Percentiles rank a stretch among this genome's conserved stretches.
Conservation (phyloP, 1,284 basidiomycete species). For the Moesziomyces antarcticus region DNA sequence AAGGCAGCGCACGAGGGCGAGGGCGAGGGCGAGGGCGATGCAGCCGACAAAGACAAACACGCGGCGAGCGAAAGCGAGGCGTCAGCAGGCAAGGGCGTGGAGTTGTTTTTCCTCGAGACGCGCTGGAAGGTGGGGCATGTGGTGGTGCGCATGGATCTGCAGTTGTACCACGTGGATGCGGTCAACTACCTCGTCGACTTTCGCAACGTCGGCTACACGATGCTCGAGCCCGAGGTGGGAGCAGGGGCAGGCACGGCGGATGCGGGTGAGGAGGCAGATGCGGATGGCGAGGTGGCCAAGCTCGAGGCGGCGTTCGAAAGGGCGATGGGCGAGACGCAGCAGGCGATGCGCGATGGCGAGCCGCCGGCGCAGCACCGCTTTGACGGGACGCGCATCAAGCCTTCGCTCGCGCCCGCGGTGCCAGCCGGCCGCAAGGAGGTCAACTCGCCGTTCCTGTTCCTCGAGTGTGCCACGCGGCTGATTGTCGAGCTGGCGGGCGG, state of each 20-base stretch:
- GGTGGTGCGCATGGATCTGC: constrained; percentile 85
- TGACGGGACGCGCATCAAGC: constrained; percentile 39
- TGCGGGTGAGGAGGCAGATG: neutral
- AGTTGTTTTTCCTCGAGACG: constrained; percentile 93
- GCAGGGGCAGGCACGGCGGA: too few species aligned
- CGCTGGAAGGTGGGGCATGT: constrained; percentile 79
- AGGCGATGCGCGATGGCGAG: constrained; percentile 25
- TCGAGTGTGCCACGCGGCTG: constrained; percentile 85
- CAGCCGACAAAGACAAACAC: constrained; percentile 47
- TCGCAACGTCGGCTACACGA: constrained; percentile 91
- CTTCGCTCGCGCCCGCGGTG: constrained; percentile 48
- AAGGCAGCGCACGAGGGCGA: constrained; percentile 15
- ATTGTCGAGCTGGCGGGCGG: constrained; percentile 68
- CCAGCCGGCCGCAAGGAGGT: constrained; percentile 79
- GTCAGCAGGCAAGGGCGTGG: constrained; percentile 70
- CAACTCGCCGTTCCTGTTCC: constrained; percentile 90
- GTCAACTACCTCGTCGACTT: constrained; percentile 98
- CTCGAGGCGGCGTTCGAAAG: constrained; percentile 43
- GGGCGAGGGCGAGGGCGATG: constrained; percentile 10
- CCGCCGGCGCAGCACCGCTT: constrained; percentile 28
- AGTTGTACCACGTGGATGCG: constrained; percentile 93
- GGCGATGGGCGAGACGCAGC: constrained; percentile 32
- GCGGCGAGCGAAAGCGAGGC: constrained; percentile 60
- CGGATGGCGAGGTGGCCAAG: constrained; percentile 9
- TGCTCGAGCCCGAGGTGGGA: constrained; percentile 68